Evolutionary conservation across 2,329 filamentous ascomycete species (phyloP).

Genomic region (Aspergillus sp.): DNA sequence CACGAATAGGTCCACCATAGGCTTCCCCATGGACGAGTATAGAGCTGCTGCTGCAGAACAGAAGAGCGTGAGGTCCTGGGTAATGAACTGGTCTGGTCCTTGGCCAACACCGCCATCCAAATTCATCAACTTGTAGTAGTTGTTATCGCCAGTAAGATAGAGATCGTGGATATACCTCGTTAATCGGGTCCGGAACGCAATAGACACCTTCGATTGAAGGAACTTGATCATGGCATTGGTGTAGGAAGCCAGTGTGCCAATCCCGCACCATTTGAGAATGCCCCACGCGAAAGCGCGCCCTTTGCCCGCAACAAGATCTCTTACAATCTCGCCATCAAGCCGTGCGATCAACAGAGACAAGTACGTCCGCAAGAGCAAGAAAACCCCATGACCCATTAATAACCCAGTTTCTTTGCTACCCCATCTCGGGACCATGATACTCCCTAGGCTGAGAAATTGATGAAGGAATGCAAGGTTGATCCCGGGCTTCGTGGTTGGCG

Average conservation of each 20-base stretch:
- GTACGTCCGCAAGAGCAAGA: conserved; percentile 89
- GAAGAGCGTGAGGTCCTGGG: conserved; percentile 92
- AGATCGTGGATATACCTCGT: conserved; percentile 97
- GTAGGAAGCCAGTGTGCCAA: conserved; percentile 91
- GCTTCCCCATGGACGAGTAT: conserved; percentile 97
- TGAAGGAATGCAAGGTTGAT: conserved; percentile 94
- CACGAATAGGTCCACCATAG: conserved; percentile 92
- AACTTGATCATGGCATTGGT: conserved; percentile 99
- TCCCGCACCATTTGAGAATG: conserved; percentile 90
- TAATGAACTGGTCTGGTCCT: conserved; percentile 94
- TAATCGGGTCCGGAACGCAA: conserved; percentile 91
- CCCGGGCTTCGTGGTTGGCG: conserved; percentile 87
- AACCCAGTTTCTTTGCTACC: conserved; percentile 93
- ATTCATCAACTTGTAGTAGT: conserved; percentile 94
- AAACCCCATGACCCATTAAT: conserved; percentile 82
- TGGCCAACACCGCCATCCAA: conserved; percentile 90
- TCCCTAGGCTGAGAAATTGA: conserved; percentile 92
- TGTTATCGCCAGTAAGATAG: conserved; percentile 90
- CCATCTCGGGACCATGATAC: conserved; percentile 96
- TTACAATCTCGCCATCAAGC: conserved; percentile 91
- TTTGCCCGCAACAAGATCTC: conserved; percentile 93
- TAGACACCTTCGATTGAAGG: conserved; percentile 95
- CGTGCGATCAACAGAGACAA: conserved; percentile 89
- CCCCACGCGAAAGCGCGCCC: conserved; percentile 86
- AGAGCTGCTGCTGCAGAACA: conserved; percentile 88